Base-by-base conservation (phyloP, 208 protist genomes). In the Leptomonas pyrrhocoris region DNA sequence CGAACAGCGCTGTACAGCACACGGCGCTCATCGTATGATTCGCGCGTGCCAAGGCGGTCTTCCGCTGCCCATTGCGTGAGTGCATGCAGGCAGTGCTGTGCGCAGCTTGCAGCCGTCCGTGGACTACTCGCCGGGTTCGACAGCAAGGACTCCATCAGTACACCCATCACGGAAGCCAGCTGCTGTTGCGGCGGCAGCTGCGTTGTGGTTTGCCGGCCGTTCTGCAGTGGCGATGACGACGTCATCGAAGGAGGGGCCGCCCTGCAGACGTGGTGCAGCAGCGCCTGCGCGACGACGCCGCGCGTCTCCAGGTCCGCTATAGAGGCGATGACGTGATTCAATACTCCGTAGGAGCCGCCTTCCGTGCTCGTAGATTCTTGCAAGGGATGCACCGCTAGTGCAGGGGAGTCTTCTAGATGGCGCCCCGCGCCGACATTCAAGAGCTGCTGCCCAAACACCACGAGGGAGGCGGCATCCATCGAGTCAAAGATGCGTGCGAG, bases 91-190 rank as follows among this genome's bases (percentile, higher is more conserved):
- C 28, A 38, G 25, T 15, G 2, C 49, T 54, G 49, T n/a, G 28
- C 21, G 49, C 49, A 30, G 18, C 13, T 15, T n/a, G 51, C 51
- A 21, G 51, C 8, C 25, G 30, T 40, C 2, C 7, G 19, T 21
- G 51, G 15, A 3, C 16, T 31, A 7, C 9, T 21, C 13, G 19
- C 8, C 16, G 51, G 28, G 18, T 57, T 57, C 2, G 30, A 1
- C 51, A 57, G 51, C 16, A 57, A 21, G 23, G 51, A 57, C 28
- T 34, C 51, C 23, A 34, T 16, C 23, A 53, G 48, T n/a, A 53
- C 48, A 4, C 48, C 48, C 5, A 53, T 3, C 21, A 13, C 48
- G 34, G 34, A 38, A 9, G 9, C 34, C 34, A 38, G 34, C 34
- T 38, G 34, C 34, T n/a, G n/a, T n/a, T n/a, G n/a, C n/a, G n/a